Evolutionary conservation across 2,329 filamentous ascomycete genomes (phyloP), one percentile per base, ranked within the genome.

Genomic region (Blumeriella jaapii): DNA sequence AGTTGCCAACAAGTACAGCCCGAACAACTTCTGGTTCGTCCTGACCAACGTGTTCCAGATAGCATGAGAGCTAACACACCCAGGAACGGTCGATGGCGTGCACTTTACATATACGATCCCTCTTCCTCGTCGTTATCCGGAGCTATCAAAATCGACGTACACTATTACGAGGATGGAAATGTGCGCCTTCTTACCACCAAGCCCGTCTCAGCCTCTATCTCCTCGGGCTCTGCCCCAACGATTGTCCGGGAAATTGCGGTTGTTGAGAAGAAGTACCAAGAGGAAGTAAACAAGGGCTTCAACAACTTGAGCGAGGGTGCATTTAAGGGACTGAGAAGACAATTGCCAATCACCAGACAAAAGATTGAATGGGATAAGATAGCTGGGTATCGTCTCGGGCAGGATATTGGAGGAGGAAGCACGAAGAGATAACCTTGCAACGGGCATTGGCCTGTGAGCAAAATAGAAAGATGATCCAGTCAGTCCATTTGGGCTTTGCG

Each of bases 281-380:
- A 95, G 59, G 86, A 95, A 56, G 64, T 98, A 49, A 98, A 96
- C 64, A 74, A 76, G 56, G 86, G 86, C 11, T 96, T 98, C 59
- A 78, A 77, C 10, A 80, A 69, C 46, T 65, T 98, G 56, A 91
- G 85, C 54, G 91, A 98, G 63, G 89, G 87, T 7, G 84, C 86
- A 1, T 98, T 98, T 64, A 98, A 96, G 72, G 76, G 78, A 2
- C 62, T 98, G 58, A 75, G 91, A 55, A 75, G 91, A 61, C 91
- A 96, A 63, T 65, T 98, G 57, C 91, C 91, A 1, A 86, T 98
- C 41, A 98, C 91, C 43, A 78, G 91, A 55, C 91, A 98, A 67
- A 95, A 95, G 71, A 89, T 98, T 50, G 91, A 98, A 63, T 98
- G 91, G 91, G 89, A 98, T 61, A 95, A 94, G 68, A 84, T 98